Base-by-base conservation (phyloP, 768 basidiomycete species). In the Termitomyces eurrhizus region DNA sequence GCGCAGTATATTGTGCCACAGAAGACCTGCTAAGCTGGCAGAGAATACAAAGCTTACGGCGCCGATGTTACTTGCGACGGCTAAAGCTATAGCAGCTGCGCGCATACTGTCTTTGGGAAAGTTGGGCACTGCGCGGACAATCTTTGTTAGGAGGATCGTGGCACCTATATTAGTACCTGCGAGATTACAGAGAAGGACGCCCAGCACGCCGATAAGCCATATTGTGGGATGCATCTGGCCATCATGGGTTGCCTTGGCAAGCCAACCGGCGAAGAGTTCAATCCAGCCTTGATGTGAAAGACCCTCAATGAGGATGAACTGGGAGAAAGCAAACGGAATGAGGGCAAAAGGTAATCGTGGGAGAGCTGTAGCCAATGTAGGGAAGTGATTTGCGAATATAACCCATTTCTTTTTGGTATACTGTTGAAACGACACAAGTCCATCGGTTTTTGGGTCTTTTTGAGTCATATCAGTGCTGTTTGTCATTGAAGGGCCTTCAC, bases 221-320 rank as follows among this genome's bases (percentile, higher is more conserved):
- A 69, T 60, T 35, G 66, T 65, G 7, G 65, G 62, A 45, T 63
- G 57, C 54, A 69, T 66, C 12, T 65, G 52, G 29, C 68, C 60
- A n/a, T 50, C 49, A 37, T 44, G 60, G 0, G 68, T 61, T 21
- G 68, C 68, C 58, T 64, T 66, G 0, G 52, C 59, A 18, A 69
- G 65, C 68, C 68, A 69, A 11, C 65, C 61, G 8, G 86, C 89
- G 69, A 95, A 96, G n/a, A 95, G 80, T 7, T 85, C 80, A 7
- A 96, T 92, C 95, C 95, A 99, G n/a, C 94, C 94, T 62, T 88
- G 86, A 62, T 85, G 80, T 24, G 87, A 80, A 3, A 99, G 81
- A 0, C 81, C 90, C 68, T 95, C 90, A 58, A 97, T 92, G 57
- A 99, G 85, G 64, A 98, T 93, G 75, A 98, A 98, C 74, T 95